Evolutionary conservation across 129 eudicot species (phyloP), one percentile per base, ranked within the genome.

Genomic region (Mikania micrantha): DNA sequence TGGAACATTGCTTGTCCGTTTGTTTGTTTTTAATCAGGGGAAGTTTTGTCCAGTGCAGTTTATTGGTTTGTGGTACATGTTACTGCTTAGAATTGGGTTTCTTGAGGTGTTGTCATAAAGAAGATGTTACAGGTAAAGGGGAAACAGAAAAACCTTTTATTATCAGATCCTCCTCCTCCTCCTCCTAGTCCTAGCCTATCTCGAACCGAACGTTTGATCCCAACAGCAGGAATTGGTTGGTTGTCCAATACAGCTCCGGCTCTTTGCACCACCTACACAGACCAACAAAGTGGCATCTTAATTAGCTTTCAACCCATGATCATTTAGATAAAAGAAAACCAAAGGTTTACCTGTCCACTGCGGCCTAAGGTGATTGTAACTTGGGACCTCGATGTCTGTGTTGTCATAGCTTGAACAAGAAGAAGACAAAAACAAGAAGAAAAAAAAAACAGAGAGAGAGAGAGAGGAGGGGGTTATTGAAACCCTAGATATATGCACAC

Each of bases 341-440:
- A 2, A 5, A 24, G 9, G 28, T 0, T 47, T 77, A 91, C 97
- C 96, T 88, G 97, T 54, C 93, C 90, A 40, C 75, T 69, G 64
- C 90, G 86, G 7, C 97, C 97, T 47, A 91, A 83, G 48, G 97
- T 91, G 58, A 91, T 88, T 35, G 96, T 91, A 19, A 91, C 83
- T 39, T 69, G 90, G 64, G 93, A 75, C 81, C 92, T 77, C 32
- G 88, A 85, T 66, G 77, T 41, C 29, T 80, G 88, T 47, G 94
- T 81, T 47, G 94, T 81, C 97, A 91, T 91, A 63, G 52, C 63
- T 60, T 73, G 7, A 28, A 56, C 1, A 24, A 19, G 42, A 15
- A 20, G 32, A 36, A 57, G 5, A n/a, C n/a, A n/a, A n/a, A n/a
- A n/a, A n/a, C n/a, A n/a, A n/a, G n/a, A n/a, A n/a, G n/a, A n/a